Conservation (phyloP, 2,329 filamentous ascomycete genomes). For the Phyllosticta citrichinensis region DNA sequence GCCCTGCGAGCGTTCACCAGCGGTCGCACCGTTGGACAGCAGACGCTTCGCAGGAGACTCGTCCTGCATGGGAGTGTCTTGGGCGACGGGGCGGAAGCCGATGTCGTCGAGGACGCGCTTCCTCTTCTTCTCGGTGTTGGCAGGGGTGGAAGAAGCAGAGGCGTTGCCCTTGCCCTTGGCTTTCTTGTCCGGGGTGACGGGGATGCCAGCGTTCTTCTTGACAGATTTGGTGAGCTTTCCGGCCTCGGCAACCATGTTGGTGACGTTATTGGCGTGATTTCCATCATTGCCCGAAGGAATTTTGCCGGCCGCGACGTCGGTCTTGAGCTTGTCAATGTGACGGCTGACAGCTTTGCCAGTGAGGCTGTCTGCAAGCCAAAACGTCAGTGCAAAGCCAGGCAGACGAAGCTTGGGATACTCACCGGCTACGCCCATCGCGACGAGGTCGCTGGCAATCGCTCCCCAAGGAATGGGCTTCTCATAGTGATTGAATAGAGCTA, state of each 20-base stretch:
- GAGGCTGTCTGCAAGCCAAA: conserved; percentile 2
- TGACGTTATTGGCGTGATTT: background rate
- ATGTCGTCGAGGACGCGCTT: background rate
- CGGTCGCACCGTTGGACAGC: too few species aligned
- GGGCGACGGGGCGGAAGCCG: background rate
- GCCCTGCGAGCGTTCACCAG: too few species aligned
- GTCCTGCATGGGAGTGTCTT: too few species aligned
- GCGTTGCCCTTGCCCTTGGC: background rate
- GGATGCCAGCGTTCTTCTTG: background rate
- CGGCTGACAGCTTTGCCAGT: conserved; percentile 12
- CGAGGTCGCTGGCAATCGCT: conserved; percentile 11
- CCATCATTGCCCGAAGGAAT: background rate
- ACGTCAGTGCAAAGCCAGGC: too few species aligned
- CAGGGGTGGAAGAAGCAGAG: background rate
- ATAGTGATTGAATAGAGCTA: background rate
- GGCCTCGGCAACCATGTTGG: background rate
- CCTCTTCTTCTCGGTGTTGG: background rate
- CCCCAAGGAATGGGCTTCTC: conserved; percentile 5
- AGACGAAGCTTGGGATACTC: background rate
- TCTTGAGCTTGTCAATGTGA: conserved; percentile 11
- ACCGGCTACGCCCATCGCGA: conserved; percentile 5
- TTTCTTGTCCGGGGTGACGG: background rate
- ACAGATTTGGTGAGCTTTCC: background rate
- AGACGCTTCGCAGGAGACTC: too few species aligned
- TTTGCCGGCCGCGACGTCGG: background rate